Evolutionary conservation across 495 filamentous ascomycete genomes (phyloP).

Genomic region (Penicillium egyptiacum): DNA sequence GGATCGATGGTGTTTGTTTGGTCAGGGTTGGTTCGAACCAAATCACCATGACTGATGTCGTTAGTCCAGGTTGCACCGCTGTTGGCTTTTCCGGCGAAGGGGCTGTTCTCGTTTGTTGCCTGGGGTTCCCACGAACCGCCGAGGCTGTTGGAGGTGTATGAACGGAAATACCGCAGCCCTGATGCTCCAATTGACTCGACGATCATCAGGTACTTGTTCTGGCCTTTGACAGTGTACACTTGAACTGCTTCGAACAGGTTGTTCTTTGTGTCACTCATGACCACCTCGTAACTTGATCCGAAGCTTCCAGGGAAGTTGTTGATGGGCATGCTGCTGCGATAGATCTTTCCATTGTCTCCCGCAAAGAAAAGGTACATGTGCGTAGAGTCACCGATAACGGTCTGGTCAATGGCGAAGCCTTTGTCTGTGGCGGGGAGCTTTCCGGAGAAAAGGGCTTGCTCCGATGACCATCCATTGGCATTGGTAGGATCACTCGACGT

Average conservation of each 20-base stretch:
- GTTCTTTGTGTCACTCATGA: slow-evolving; percentile 53
- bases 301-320: slow-evolving; percentile 59
- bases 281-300: slow-evolving; percentile 44
- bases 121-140: slow-evolving; percentile 55
- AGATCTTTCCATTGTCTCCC: slow-evolving; percentile 65
- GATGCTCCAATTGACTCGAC: slow-evolving; percentile 58
- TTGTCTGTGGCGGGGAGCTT: slow-evolving; percentile 49
- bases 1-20: slow-evolving; percentile 57
- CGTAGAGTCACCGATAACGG: slow-evolving; percentile 44
- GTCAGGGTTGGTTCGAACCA: slow-evolving; percentile 54
- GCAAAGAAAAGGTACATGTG: slow-evolving; percentile 67
- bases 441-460: slow-evolving; percentile 56
- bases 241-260: slow-evolving; percentile 64
- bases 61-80: slow-evolving; percentile 62
- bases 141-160: slow-evolving; percentile 56
- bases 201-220: slow-evolving; percentile 60
- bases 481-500: slow-evolving; percentile 59
- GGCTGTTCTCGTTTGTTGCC: slow-evolving; percentile 48
- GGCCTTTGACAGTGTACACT: slow-evolving; percentile 58
- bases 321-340: slow-evolving; percentile 59
- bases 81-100: slow-evolving; percentile 64
- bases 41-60: slow-evolving; percentile 63
- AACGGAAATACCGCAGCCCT: slow-evolving; percentile 61
- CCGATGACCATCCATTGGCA: slow-evolving; percentile 54
- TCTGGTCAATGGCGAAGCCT: slow-evolving; percentile 54